Evolutionary conservation across 495 filamentous ascomycete genomes (phyloP).

Genomic region (Penicillium alfredii): DNA sequence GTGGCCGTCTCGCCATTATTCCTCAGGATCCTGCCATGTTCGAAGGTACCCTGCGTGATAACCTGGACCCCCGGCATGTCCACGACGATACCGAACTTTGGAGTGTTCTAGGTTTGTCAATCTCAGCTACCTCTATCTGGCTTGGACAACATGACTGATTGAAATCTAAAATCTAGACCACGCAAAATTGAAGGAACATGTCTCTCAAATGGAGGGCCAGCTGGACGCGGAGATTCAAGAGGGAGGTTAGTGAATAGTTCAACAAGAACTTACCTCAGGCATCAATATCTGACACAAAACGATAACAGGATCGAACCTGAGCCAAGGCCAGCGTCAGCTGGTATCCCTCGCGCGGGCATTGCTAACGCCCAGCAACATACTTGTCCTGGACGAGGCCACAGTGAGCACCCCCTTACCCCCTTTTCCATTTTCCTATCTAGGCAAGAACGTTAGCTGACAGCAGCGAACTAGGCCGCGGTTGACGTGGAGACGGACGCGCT

Average conservation of each 20-base stretch:
- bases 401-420: constrained; percentile 34
- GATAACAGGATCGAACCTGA: constrained; percentile 54
- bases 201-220: constrained; percentile 79
- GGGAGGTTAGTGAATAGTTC: constrained; percentile 62
- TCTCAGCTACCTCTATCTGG: constrained; percentile 5
- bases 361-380: constrained; percentile 91
- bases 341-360: constrained; percentile 89
- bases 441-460: constrained; percentile 13
- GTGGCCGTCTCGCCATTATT: constrained; percentile 91
- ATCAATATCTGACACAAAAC: constrained; percentile 1
- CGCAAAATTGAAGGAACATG: constrained; percentile 86
- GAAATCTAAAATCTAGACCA: constrained; percentile 56
- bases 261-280: neutral
- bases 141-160: constrained; percentile 5
- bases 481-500: constrained; percentile 92
- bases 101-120: constrained; percentile 80
- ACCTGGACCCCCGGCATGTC: constrained; percentile 89
- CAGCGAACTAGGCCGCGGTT: constrained; percentile 62
- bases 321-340: constrained; percentile 73
- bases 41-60: constrained; percentile 92
- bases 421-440: neutral
- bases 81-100: constrained; percentile 98
- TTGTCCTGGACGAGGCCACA: constrained; percentile 96
- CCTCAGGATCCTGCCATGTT: constrained; percentile 97
- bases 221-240: constrained; percentile 88